Conservation (phyloP, 768 basidiomycete genomes). For the Boletus pseudo-olivaceus region DNA sequence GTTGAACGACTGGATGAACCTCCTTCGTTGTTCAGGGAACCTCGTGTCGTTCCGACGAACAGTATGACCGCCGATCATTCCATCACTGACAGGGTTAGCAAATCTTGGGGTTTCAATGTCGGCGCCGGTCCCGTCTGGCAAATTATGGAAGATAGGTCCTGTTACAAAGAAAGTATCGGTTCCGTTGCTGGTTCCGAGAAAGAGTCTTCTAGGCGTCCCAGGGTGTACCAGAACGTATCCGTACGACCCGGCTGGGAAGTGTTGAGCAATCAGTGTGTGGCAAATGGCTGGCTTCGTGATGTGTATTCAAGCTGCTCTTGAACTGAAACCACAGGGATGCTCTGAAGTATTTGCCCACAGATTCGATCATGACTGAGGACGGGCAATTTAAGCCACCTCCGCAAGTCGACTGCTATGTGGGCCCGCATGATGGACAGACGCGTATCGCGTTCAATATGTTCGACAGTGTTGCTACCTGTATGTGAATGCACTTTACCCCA, state of each 20-base stretch:
- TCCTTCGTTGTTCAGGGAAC: conserved; percentile 49
- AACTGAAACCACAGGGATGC: conserved; percentile 44
- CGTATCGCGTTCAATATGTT: conserved; percentile 51
- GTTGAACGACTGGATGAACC: conserved; percentile 55
- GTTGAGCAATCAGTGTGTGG: conserved; percentile 47
- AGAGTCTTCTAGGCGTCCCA: conserved; percentile 55
- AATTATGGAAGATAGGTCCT: conserved; percentile 70
- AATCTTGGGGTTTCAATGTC: conserved; percentile 70
- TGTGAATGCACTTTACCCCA: conserved; percentile 36
- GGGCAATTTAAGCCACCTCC: conserved; percentile 51
- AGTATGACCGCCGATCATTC: conserved; percentile 48
- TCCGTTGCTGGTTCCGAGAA: conserved; percentile 29
- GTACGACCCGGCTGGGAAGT: conserved; percentile 46
- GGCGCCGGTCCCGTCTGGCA: conserved; percentile 80
- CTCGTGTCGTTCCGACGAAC: conserved; percentile 46
- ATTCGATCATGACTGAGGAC: conserved; percentile 46
- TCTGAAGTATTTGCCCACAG: conserved; percentile 56
- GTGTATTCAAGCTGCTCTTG: conserved; percentile 2
- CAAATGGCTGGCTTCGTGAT: conserved; percentile 5
- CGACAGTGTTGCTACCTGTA: conserved; percentile 57
- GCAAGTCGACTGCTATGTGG: conserved; percentile 59
- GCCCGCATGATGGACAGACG: conserved; percentile 55
- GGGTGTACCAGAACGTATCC: conserved; percentile 47
- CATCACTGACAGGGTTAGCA: conserved; percentile 55
- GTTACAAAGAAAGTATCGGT: conserved; percentile 61